phyloP scores from a whole-genome alignment of 495 filamentous ascomycete species.

The Penicillium pancosmium region DNA sequence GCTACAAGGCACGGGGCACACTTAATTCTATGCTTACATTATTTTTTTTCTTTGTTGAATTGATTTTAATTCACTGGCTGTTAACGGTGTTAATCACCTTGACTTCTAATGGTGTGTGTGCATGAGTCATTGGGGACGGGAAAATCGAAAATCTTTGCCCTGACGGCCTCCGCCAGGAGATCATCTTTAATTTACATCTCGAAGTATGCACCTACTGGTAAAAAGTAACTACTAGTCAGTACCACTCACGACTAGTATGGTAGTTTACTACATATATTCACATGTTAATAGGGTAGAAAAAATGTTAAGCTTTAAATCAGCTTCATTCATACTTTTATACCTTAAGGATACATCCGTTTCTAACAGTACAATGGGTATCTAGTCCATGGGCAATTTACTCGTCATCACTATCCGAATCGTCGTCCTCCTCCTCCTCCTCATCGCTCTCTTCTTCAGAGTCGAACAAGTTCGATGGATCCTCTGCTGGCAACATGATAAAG shows the following conservation, averaged over 20 bases:
- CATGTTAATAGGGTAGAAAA: background rate
- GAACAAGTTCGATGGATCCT: constrained; percentile 36
- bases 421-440: constrained; percentile 45
- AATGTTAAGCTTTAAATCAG: background rate
- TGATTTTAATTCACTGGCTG: background rate
- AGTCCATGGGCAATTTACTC: constrained; percentile 25
- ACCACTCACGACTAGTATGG: background rate
- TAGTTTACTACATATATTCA: no score
- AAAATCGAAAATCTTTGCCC: constrained; percentile 1
- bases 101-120: background rate
- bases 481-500: constrained; percentile 71
- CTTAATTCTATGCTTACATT: background rate
- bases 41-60: background rate
- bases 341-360: constrained; percentile 21
- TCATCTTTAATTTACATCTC: background rate
- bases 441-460: constrained; percentile 43
- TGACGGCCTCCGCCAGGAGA: background rate
- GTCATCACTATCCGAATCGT: constrained; percentile 47
- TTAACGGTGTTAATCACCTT: background rate
- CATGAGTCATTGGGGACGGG: constrained; percentile 2
- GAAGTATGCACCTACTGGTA: no score
- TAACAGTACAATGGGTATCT: constrained; percentile 36
- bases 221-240: background rate
- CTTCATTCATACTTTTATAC: constrained; percentile 7
- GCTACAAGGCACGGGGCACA: background rate